Evolutionary conservation across 75 land plant genomes (phyloP), one percentile per base, ranked within the genome.

Genomic region (Chamaecyparis obtusa): DNA sequence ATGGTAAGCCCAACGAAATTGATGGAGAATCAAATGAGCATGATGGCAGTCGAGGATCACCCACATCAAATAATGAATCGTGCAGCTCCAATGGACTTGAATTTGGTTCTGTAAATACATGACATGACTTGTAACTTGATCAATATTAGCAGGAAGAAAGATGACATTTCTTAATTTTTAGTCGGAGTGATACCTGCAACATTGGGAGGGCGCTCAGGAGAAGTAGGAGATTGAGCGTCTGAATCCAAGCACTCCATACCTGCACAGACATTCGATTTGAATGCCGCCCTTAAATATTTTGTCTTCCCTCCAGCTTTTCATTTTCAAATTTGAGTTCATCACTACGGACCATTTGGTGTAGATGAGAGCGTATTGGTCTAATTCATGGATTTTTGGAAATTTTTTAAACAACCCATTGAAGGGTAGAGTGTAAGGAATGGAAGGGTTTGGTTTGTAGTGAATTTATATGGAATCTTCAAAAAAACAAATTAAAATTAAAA

Each of bases 1-100:
- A 80, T 43, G 83, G 83, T 27, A 80, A 44, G 8, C 83, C 83
- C 83, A 44, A 44, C 9, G 83, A 80, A 80, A 44, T 41, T 21
- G 49, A 24, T 80, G 83, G 44, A 43, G 49, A 80, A 41, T 80
- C 49, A 39, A 44, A 27, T 27, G 83, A 44, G 49, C 83, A 8
- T 9, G 44, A 80, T 43, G 14, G 49, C 32, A 44, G 10, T 24
- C 9, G 7, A 80, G 48, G 24, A 43, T 80, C 83, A 44, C 19
- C 21, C 11, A 3, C 83, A 21, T 24, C 48, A 80, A 13, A 21
- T 33, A 72, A 72, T 33, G 27, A 72, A 80, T 44, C 43, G 11
- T 80, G 3, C 49, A 80, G 83, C 46, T 44, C 83, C 49, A 80
- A 44, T 44, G 37, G 80, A 24, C 83, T 80, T 41, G 46, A 80